phyloP scores from a whole-genome alignment of 257 asterid species.

The Solanum pennellii region DNA sequence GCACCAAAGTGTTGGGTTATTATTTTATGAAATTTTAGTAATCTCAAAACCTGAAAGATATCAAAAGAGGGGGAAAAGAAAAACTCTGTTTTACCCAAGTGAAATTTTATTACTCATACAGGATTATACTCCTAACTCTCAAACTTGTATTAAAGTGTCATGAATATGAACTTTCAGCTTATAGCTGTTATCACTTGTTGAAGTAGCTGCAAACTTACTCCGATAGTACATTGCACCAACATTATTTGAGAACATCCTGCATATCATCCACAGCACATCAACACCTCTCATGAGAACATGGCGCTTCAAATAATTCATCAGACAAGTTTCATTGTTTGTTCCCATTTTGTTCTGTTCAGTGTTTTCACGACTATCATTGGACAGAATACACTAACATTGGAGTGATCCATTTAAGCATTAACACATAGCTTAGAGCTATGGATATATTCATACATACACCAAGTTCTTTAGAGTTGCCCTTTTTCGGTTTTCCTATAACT shows the following conservation, averaged over 20 bases:
- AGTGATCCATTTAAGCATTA: not conserved
- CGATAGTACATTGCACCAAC: not conserved
- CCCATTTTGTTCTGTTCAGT: not conserved
- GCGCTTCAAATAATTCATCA: not conserved
- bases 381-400: not conserved
- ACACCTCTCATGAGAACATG: not conserved
- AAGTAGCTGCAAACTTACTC: not conserved
- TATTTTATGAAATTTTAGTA: not conserved
- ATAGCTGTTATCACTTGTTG: not conserved
- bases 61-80: not conserved
- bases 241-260: not conserved
- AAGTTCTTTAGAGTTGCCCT: not conserved
- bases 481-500: not conserved
- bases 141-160: not conserved
- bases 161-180: not conserved
- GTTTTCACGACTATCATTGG: not conserved
- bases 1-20: not conserved
- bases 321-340: not conserved
- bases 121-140: not conserved
- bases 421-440: not conserved
- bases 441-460: not conserved
- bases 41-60: not conserved
- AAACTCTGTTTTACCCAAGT: not conserved
- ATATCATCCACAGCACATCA: not conserved
- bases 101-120: not conserved